Evolutionary conservation across 108 stramenopile species (phyloP).

Genomic region (Parietichytrium sp.): DNA sequence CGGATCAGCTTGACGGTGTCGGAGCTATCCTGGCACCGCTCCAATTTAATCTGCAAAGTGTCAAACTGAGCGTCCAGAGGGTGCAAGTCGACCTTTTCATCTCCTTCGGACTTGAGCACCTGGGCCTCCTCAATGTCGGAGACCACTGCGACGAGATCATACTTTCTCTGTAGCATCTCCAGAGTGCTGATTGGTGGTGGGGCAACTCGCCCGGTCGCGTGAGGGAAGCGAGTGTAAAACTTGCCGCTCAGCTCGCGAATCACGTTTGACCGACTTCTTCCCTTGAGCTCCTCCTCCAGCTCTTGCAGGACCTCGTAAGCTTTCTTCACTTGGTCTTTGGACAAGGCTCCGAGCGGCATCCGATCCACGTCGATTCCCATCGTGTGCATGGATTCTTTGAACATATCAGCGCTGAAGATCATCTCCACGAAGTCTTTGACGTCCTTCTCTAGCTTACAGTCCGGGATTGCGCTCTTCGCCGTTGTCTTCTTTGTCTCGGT

Average conservation of each 20-base stretch:
- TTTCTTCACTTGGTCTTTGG: slow-evolving; percentile 51
- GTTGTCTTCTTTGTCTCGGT: background rate
- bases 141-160: slow-evolving; percentile 60
- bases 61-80: slow-evolving; percentile 55
- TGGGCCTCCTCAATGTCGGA: slow-evolving; percentile 56
- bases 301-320: slow-evolving; percentile 54
- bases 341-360: slow-evolving; percentile 58
- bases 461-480: slow-evolving; percentile 26
- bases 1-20: slow-evolving; percentile 43
- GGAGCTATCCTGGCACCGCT: slow-evolving; percentile 34
- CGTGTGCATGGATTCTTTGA: slow-evolving; percentile 48
- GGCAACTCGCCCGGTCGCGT: slow-evolving; percentile 58
- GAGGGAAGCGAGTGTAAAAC: slow-evolving; percentile 62
- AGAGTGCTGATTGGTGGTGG: slow-evolving; percentile 54
- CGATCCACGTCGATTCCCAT: slow-evolving; percentile 59
- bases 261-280: background rate
- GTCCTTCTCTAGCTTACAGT: slow-evolving; percentile 49
- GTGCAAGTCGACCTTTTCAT: slow-evolving; percentile 38
- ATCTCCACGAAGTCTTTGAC: slow-evolving; percentile 56
- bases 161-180: slow-evolving; percentile 49
- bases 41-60: slow-evolving; percentile 41
- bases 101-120: slow-evolving; percentile 42
- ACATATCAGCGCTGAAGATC: slow-evolving; percentile 62
- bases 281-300: slow-evolving; percentile 49
- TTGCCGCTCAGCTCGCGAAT: slow-evolving; percentile 45